A percentile compares a stretch with the other conserved stretches of the same genome.
Evolutionary conservation across 2,329 filamentous ascomycete genomes (phyloP).

Genomic region (Ascochyta rabiei): DNA sequence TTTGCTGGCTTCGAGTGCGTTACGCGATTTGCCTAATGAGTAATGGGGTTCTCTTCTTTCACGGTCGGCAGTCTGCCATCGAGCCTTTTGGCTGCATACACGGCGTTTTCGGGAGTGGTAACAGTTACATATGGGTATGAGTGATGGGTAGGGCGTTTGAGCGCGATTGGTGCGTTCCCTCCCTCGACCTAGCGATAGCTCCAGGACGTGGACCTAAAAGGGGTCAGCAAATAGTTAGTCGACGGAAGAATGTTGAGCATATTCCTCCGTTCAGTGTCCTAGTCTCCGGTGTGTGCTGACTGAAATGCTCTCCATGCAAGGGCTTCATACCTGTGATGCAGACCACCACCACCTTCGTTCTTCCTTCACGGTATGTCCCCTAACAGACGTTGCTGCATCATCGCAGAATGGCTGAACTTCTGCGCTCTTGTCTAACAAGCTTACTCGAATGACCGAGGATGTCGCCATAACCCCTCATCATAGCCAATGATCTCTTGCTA

Average conservation of each 20-base stretch:
- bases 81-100: slow-evolving; percentile 14
- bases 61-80: slow-evolving; percentile 7
- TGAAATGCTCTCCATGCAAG: background rate
- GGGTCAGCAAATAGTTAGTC: background rate
- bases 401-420: background rate
- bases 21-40: slow-evolving; percentile 9
- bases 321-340: background rate
- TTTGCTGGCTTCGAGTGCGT: slow-evolving; percentile 4
- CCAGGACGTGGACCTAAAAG: slow-evolving; percentile 7
- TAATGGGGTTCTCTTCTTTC: slow-evolving; percentile 7
- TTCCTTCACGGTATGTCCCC: background rate
- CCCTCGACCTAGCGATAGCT: slow-evolving; percentile 5
- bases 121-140: slow-evolving; percentile 2
- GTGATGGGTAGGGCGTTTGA: slow-evolving; percentile 8
- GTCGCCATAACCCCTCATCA: slow-evolving; percentile 13
- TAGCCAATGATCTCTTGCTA: background rate
- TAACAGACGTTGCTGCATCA: background rate
- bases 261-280: slow-evolving; percentile 2
- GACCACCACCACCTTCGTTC: background rate
- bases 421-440: background rate
- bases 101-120: slow-evolving; percentile 10
- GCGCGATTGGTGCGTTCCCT: slow-evolving; percentile 7
- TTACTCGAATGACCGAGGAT: slow-evolving; percentile 16
- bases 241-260: background rate
- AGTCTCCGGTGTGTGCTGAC: background rate